These are phyloP conservation scores for Karstenula rhodostoma DNA, from an alignment of 2,329 filamentous ascomycete species.

Conservation along the genomic window DNA sequence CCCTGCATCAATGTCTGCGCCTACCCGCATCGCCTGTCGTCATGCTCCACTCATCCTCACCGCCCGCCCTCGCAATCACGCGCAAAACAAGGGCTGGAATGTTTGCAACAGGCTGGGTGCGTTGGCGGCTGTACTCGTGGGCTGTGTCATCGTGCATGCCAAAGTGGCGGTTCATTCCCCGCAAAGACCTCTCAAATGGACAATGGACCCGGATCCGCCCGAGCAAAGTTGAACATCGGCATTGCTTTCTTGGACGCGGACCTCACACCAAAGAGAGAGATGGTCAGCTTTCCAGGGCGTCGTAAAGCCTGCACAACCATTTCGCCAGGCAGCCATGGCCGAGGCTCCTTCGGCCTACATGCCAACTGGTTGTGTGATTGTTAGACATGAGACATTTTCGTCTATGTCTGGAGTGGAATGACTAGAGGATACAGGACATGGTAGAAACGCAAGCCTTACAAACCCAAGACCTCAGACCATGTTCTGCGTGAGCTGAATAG, in stretches of 20 bases:
- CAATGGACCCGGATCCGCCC: conserved; percentile 1
- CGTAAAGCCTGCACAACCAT: neutral
- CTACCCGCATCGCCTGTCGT: neutral
- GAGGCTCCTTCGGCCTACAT: neutral
- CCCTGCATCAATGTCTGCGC: conserved; percentile 3
- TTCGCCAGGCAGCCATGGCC: neutral
- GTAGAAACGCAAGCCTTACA: neutral
- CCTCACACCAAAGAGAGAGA: neutral
- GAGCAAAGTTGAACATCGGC: neutral
- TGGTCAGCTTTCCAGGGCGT: neutral
- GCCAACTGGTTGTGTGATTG: neutral
- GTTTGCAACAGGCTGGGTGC: conserved; percentile 1
- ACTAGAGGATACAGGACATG: neutral
- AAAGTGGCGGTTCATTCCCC: conserved; percentile 2
- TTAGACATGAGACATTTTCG: neutral
- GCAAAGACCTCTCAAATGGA: neutral
- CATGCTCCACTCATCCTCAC: conserved; percentile 11
- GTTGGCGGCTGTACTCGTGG: neutral
- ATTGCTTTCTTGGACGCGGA: neutral
- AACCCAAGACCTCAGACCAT: neutral
- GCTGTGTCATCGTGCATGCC: conserved; percentile 15
- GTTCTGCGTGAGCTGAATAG: conserved; percentile 2
- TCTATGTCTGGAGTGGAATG: neutral
- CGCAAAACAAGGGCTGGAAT: conserved; percentile 2
- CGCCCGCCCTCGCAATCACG: conserved; percentile 4